phyloP scores from a whole-genome alignment of 148 eudicot genomes.

The Suaeda aralocaspica region DNA sequence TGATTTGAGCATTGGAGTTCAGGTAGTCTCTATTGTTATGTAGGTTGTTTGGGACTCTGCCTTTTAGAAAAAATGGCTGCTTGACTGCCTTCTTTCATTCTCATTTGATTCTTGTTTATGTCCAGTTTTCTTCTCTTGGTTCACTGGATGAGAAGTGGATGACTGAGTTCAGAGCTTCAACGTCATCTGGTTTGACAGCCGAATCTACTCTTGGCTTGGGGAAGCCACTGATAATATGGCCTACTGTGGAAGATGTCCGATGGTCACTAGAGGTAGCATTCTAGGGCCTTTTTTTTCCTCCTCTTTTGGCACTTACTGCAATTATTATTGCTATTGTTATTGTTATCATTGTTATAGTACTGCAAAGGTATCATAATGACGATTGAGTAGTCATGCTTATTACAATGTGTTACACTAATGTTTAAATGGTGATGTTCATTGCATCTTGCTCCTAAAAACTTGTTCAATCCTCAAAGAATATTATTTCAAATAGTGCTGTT shows the following conservation, averaged over 20 bases:
- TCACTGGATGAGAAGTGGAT: constrained; percentile 99
- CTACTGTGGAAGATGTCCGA: constrained; percentile 90
- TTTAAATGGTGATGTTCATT: neutral
- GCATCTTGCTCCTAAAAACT: neutral
- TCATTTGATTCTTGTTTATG: constrained; percentile 12
- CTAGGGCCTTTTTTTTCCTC: neutral
- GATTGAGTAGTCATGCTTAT: too few relatives aligned
- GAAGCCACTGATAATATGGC: constrained; percentile 82
- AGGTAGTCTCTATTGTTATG: neutral
- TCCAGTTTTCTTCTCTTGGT: constrained; percentile 95
- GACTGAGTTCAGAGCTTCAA: constrained; percentile 73
- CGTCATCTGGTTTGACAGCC: constrained; percentile 74
- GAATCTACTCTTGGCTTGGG: constrained; percentile 73
- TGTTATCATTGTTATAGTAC: too few relatives aligned
- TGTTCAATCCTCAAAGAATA: neutral
- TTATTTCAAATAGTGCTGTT: too few relatives aligned
- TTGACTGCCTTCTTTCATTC: constrained; percentile 2
- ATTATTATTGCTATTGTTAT: too few relatives aligned
- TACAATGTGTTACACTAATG: too few relatives aligned
- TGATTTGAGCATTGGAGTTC: neutral
- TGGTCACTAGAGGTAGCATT: constrained; percentile 78
- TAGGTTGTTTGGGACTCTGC: neutral
- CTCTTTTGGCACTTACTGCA: neutral
- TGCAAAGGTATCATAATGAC: too few relatives aligned
- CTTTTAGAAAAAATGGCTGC: neutral